Evolutionary conservation across 768 basidiomycete species (phyloP).

Genomic region (Boletus rex-veris): DNA sequence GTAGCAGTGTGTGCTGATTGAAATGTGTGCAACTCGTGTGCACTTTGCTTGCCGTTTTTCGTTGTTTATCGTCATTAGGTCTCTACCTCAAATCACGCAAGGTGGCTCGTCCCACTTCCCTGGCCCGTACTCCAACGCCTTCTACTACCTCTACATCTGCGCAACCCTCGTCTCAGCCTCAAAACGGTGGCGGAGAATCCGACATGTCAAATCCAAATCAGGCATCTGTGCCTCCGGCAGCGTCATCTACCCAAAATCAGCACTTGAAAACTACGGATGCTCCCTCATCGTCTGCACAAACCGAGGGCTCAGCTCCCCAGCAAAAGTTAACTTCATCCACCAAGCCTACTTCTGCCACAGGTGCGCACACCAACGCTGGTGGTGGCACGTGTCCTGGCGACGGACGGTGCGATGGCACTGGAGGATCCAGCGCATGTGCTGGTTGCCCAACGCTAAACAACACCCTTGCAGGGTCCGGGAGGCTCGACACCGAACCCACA

Average conservation of each 20-base stretch:
- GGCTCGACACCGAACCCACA: conserved; percentile 38
- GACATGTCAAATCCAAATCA: conserved; percentile 37
- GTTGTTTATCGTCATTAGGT: conserved; percentile 47
- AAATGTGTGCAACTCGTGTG: conserved; percentile 39
- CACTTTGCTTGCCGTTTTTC: conserved; percentile 31
- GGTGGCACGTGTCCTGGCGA: conserved; percentile 95
- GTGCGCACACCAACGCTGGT: conserved; percentile 30
- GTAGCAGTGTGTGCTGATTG: conserved; percentile 37
- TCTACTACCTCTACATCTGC: conserved; percentile 32
- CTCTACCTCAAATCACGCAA: conserved; percentile 83
- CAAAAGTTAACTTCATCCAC: conserved; percentile 28
- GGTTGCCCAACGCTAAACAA: conserved; percentile 99
- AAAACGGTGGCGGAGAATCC: conserved; percentile 34
- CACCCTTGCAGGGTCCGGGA: conserved; percentile 46
- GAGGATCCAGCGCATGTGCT: conserved; percentile 87
- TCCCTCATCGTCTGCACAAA: conserved; percentile 24
- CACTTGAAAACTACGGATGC: conserved; percentile 31
- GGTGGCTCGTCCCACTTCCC: conserved; percentile 66
- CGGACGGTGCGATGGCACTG: conserved; percentile 96
- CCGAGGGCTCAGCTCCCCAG: conserved; percentile 24
- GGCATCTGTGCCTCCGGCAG: conserved; percentile 32
- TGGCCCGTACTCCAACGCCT: conserved; percentile 41
- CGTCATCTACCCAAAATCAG: conserved; percentile 28
- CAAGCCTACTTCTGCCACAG: conserved; percentile 28
- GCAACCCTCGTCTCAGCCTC: conserved; percentile 28